Conservation (phyloP, 768 basidiomycete genomes). For the Podaxis sp. region DNA sequence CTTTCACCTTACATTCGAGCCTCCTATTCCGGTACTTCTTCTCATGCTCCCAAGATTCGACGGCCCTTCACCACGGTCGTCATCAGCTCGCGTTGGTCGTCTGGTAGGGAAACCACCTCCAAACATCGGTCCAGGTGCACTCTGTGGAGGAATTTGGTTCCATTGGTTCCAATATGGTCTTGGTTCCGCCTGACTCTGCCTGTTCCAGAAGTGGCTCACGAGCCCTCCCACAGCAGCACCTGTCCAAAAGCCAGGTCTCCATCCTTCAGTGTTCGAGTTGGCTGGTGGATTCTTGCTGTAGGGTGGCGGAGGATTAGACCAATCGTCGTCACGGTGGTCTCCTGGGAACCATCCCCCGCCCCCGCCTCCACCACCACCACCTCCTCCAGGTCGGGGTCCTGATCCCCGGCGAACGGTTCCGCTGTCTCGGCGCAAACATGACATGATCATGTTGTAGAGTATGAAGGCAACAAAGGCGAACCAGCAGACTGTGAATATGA, state of each 20-base stretch:
- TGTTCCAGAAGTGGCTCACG: constrained; percentile 54
- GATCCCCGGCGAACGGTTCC: constrained; percentile 17
- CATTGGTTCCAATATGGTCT: constrained; percentile 21
- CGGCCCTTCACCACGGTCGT: constrained; percentile 63
- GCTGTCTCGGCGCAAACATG: constrained; percentile 39
- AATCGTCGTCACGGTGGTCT: constrained; percentile 30
- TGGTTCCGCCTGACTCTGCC: constrained; percentile 19
- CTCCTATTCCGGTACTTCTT: constrained; percentile 75
- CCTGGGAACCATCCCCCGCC: constrained; percentile 52
- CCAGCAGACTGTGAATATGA: constrained; percentile 58
- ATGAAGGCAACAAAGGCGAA: constrained; percentile 45
- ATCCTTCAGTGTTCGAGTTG: constrained; percentile 26
- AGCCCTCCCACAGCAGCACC: constrained; percentile 74
- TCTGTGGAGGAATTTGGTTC: constrained; percentile 14
- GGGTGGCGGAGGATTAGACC: constrained; percentile 45
- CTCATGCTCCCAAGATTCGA: constrained; percentile 70
- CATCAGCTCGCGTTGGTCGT: constrained; percentile 22
- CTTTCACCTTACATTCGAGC: constrained; percentile 63
- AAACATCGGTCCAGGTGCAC: constrained; percentile 16
- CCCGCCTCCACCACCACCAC: constrained; percentile 32
- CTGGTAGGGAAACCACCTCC: constrained; percentile 16
- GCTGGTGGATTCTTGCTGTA: constrained; percentile 41
- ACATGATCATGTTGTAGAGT: constrained; percentile 53
- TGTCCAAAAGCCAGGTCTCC: constrained; percentile 82
- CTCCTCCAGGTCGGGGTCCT: constrained; percentile 31